These are phyloP conservation scores for Hepatocystis sp. DNA, from an alignment of 169 alveolate species.

Conservation along the genomic window DNA sequence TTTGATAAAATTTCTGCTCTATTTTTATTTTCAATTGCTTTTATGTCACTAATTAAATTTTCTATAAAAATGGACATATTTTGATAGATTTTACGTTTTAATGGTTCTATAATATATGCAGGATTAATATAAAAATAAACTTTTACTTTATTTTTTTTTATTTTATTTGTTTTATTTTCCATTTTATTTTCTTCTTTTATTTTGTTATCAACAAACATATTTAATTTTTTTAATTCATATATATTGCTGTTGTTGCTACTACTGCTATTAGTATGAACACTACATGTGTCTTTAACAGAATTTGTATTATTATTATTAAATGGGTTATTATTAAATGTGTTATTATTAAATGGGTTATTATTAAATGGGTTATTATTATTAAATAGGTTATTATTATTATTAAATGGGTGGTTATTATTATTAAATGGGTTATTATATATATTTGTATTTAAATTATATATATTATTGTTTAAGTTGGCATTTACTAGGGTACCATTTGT, in stretches of 20 bases:
- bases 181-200: not conserved
- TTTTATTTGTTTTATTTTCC: conserved; percentile 10
- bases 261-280: no score
- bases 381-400: not conserved
- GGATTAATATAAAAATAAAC: conserved; percentile 71
- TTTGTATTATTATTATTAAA: no score
- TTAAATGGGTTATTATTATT: not conserved
- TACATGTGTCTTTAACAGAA: no score
- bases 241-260: not conserved
- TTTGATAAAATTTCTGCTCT: conserved; percentile 43
- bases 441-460: not conserved
- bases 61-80: conserved; percentile 70
- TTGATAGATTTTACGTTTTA: conserved; percentile 62
- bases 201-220: conserved; percentile 27
- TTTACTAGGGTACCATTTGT: no score
- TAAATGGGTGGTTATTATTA: not conserved
- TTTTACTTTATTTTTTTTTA: conserved; percentile 29
- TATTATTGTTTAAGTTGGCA: no score
- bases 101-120: conserved; percentile 50
- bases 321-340: not conserved
- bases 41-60: conserved; percentile 64
- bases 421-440: no score
- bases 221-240: conserved; percentile 24
- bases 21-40: conserved; percentile 56
- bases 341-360: not conserved